Conservation (phyloP, 345 rosid species). For the Kernera saxatilis region DNA sequence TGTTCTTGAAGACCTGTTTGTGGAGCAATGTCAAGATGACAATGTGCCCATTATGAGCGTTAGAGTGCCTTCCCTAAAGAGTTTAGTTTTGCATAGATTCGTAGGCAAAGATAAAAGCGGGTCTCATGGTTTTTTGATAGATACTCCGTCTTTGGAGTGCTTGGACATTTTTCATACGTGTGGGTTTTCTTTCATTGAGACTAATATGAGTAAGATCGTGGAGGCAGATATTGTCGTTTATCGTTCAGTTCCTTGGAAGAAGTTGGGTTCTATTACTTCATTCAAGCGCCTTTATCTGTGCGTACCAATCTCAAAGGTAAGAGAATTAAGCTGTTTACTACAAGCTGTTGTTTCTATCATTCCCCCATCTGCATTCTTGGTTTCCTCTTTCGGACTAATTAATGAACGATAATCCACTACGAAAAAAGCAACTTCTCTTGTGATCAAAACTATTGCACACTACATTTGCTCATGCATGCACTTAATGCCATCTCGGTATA, state of each 20-base stretch:
- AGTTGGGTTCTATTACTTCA: background rate
- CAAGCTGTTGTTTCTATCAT: too few relatives aligned
- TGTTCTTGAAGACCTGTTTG: conserved; percentile 8
- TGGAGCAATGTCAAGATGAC: background rate
- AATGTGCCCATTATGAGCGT: background rate
- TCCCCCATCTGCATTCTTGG: background rate
- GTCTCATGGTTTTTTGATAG: background rate
- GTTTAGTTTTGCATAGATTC: background rate
- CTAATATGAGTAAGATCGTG: background rate
- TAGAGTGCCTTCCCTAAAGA: background rate
- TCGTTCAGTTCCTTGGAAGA: background rate
- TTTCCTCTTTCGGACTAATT: too few relatives aligned
- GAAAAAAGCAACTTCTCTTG: too few relatives aligned
- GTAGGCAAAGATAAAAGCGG: background rate
- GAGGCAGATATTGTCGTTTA: background rate
- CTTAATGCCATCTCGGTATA: background rate
- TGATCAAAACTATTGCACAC: too few relatives aligned
- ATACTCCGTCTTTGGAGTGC: conserved; percentile 11
- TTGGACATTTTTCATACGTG: background rate
- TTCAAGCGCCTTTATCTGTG: background rate
- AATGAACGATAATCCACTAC: too few relatives aligned
- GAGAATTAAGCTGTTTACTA: too few relatives aligned
- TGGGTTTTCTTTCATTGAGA: background rate
- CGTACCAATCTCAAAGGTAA: conserved; percentile 6
- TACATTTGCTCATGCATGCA: too few relatives aligned